phyloP scores from a whole-genome alignment of 2,329 filamentous ascomycete genomes.

The Dactylellina sp. region DNA sequence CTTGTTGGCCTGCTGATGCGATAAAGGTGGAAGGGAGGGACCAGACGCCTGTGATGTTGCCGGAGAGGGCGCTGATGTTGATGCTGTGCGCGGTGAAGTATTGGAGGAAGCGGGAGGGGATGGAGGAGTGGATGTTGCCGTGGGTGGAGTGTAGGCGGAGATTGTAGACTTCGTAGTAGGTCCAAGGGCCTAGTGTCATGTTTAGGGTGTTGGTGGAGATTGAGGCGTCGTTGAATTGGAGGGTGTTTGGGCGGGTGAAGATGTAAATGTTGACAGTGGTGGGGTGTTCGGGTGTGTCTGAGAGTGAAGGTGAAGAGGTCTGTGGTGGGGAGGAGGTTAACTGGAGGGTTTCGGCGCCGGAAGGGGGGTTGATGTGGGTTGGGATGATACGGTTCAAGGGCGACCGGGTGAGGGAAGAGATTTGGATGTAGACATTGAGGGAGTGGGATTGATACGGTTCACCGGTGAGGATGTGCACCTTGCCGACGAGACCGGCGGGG shows the following conservation, averaged over 20 bases:
- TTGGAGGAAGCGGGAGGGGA: neutral
- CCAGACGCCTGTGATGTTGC: conserved; percentile 21
- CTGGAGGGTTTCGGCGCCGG: neutral
- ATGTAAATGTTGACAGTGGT: conserved; percentile 22
- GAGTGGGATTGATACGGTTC: conserved; percentile 14
- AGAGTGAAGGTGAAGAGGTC: neutral
- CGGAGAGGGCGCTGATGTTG: neutral
- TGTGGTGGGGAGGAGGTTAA: neutral
- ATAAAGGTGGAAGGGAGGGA: neutral
- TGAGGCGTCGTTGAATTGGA: conserved; percentile 5
- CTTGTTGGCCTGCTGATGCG: neutral
- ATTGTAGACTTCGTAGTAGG: neutral
- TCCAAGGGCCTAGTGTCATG: neutral
- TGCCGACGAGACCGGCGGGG: conserved; percentile 15
- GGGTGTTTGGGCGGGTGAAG: conserved; percentile 21
- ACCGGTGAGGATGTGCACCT: conserved; percentile 26
- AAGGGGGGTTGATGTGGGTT: neutral
- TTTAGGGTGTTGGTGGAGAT: conserved; percentile 15
- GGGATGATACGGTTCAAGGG: neutral
- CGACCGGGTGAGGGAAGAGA: conserved; percentile 1
- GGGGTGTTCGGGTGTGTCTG: conserved; percentile 1
- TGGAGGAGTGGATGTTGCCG: conserved; percentile 8
- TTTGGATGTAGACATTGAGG: conserved; percentile 12
- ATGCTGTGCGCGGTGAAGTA: conserved; percentile 5
- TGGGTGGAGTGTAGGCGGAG: conserved; percentile 7